Conservation (phyloP, 2,329 filamentous ascomycete genomes). For the Polychaeton citri region DNA sequence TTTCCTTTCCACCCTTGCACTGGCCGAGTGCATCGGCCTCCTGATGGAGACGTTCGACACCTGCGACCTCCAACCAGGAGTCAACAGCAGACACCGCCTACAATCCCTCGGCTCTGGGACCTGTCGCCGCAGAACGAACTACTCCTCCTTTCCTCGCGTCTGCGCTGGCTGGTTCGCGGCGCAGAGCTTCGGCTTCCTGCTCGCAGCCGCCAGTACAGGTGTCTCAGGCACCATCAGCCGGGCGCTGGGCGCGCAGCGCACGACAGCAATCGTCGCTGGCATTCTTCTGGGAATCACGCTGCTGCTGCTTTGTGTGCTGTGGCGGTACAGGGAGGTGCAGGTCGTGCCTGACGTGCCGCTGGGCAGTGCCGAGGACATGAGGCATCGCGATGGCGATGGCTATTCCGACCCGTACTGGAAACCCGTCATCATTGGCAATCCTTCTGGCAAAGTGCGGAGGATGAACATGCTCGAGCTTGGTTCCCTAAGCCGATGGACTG, state of each 20-base stretch:
- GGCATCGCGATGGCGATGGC: conserved; percentile 11
- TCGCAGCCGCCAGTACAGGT: conserved; percentile 55
- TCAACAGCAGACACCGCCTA: conserved; percentile 40
- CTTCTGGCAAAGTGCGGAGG: conserved; percentile 52
- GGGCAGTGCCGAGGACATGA: conserved; percentile 28
- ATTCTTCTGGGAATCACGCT: conserved; percentile 53
- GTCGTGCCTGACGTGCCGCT: conserved; percentile 51
- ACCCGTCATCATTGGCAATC: conserved; percentile 58
- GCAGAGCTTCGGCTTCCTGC: conserved; percentile 56
- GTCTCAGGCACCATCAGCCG: conserved; percentile 56
- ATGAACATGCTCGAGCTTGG: conserved; percentile 63
- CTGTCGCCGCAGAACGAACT: conserved; percentile 47
- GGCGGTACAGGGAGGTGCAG: conserved; percentile 52
- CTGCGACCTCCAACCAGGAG: conserved; percentile 62
- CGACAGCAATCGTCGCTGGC: conserved; percentile 55
- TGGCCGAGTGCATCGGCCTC: conserved; percentile 62
- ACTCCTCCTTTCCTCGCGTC: conserved; percentile 63
- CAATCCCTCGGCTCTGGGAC: conserved; percentile 31
- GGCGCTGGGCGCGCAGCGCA: conserved; percentile 51
- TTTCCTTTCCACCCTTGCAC: conserved; percentile 58
- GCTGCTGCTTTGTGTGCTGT: conserved; percentile 47
- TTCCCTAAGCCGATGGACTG: conserved; percentile 54
- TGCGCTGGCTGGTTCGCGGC: conserved; percentile 56
- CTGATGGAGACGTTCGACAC: conserved; percentile 74
- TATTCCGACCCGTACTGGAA: conserved; percentile 46